A percentile compares a stretch with the other conserved stretches of the same genome.
These are phyloP conservation scores for Atkinsonella hypoxylon DNA, from an alignment of 2,329 filamentous ascomycete species.

Conservation along the genomic window DNA sequence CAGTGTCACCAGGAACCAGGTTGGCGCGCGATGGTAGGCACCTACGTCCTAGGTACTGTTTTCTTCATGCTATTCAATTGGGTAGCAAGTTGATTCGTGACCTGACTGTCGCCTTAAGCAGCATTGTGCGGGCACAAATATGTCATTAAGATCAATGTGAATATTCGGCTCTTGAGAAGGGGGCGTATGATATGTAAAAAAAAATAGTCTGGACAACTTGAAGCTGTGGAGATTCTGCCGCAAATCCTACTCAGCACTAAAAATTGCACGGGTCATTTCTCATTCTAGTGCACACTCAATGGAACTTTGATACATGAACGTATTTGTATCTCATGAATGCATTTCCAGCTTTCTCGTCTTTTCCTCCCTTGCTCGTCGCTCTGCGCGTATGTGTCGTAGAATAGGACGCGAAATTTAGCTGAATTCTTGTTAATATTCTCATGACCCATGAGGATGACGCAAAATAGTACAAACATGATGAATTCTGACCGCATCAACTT, in stretches of 20 bases:
- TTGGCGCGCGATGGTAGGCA: too few species aligned
- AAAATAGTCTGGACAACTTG: too few species aligned
- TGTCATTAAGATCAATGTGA: background rate
- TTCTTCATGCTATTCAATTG: too few species aligned
- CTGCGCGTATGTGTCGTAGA: background rate
- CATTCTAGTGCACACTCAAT: too few species aligned
- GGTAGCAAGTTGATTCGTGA: too few species aligned
- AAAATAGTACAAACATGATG: background rate
- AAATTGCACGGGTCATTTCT: too few species aligned
- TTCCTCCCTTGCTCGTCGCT: background rate
- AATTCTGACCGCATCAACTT: conserved; percentile 28
- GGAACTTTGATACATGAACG: background rate
- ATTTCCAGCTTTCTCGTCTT: background rate
- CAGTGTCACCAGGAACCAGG: too few species aligned
- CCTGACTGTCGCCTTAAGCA: too few species aligned
- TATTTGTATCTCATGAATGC: background rate
- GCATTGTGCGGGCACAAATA: background rate
- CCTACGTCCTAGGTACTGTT: too few species aligned
- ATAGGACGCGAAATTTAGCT: background rate
- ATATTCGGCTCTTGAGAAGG: background rate
- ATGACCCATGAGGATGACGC: too few species aligned
- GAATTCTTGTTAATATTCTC: background rate
- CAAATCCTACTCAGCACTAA: too few species aligned
- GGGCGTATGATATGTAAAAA: background rate
- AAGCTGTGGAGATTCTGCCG: too few species aligned